phyloP scores from a whole-genome alignment of 2,329 filamentous ascomycete species.

The Fusarium nelsonii region DNA sequence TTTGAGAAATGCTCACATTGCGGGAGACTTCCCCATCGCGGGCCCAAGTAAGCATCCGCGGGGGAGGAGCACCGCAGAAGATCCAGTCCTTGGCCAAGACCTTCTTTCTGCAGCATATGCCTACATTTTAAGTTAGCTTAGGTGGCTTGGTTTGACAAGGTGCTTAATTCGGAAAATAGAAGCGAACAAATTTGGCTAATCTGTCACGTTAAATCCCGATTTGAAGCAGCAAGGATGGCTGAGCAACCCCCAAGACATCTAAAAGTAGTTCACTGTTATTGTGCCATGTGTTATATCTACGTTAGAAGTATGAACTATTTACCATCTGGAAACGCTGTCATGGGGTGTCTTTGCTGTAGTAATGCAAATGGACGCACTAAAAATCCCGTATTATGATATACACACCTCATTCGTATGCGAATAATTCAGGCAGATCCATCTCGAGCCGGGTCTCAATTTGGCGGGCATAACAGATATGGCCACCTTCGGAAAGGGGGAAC shows the following conservation, averaged over 20 bases:
- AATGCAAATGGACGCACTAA: background rate
- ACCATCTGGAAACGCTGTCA: background rate
- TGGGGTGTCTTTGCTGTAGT: background rate
- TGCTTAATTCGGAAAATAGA: slow-evolving; percentile 55
- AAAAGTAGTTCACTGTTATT: slow-evolving; percentile 15
- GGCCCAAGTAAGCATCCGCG: slow-evolving; percentile 39
- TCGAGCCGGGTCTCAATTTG: too few species aligned
- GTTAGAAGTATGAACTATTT: background rate
- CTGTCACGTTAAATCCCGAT: slow-evolving; percentile 25
- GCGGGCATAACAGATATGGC: background rate
- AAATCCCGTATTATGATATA: background rate
- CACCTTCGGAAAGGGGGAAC: background rate
- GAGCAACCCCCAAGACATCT: slow-evolving; percentile 10
- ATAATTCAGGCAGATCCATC: background rate
- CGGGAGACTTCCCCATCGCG: slow-evolving; percentile 23
- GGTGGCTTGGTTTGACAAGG: slow-evolving; percentile 41
- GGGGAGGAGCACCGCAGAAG: slow-evolving; percentile 37
- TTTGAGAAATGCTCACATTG: slow-evolving; percentile 1
- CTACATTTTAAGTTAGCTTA: slow-evolving; percentile 21
- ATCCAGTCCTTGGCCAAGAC: slow-evolving; percentile 18
- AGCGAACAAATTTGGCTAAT: slow-evolving; percentile 56
- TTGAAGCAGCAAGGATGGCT: slow-evolving; percentile 26
- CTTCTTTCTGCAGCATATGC: slow-evolving; percentile 24
- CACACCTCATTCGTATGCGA: background rate
- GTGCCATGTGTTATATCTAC: background rate